phyloP scores from a whole-genome alignment of 257 asterid genomes.

The Solanum virginianum region DNA sequence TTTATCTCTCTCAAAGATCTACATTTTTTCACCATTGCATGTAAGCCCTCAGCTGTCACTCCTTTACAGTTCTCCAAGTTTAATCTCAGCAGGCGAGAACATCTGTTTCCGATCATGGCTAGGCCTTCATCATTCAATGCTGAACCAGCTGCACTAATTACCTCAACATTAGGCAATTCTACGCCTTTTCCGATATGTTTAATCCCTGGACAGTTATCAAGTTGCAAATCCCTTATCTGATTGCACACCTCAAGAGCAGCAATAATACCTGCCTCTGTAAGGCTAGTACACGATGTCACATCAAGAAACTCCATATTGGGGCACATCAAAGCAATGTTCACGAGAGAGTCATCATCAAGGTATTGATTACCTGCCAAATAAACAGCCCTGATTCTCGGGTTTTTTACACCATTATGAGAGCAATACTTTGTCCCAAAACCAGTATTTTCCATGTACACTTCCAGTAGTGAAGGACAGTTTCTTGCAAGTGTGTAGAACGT shows the following conservation, averaged over 20 bases:
- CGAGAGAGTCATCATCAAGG: not conserved
- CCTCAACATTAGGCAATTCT: constrained; percentile 5
- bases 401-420: not conserved
- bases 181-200: not conserved
- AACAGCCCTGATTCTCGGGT: not conserved
- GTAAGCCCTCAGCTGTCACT: constrained; percentile 1
- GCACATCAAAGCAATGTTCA: not conserved
- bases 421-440: not conserved
- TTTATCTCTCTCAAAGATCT: constrained; percentile 4
- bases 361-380: not conserved
- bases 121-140: constrained; percentile 2
- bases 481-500: not conserved
- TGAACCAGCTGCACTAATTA: not conserved
- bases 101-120: constrained; percentile 2
- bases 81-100: constrained; percentile 1
- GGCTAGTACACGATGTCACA: not conserved
- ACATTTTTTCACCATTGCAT: not conserved
- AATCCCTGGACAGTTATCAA: not conserved
- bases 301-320: constrained; percentile 5
- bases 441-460: not conserved
- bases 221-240: not conserved
- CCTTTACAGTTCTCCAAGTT: not conserved
- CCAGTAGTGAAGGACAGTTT: constrained; percentile 1
- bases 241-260: constrained; percentile 1
- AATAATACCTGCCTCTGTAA: constrained; percentile 3